Evolutionary conservation across 257 asterid genomes (phyloP).

Genomic region (Prunella vulgaris): DNA sequence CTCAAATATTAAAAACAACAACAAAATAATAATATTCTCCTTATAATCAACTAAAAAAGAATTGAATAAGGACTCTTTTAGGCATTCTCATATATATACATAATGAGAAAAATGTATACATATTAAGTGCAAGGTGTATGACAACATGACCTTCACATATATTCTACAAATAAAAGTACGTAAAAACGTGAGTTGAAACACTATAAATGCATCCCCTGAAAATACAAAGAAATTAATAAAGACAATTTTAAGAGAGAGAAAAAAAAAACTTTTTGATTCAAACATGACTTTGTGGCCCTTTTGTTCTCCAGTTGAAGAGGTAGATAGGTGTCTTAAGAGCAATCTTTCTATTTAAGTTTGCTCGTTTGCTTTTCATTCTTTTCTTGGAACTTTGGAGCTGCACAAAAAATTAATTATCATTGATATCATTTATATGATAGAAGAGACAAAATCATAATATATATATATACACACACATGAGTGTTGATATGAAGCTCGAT

Average conservation of each 20-base stretch:
- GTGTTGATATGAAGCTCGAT: background rate
- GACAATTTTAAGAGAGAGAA: background rate
- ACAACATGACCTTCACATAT: constrained; percentile 22
- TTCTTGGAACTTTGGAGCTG: constrained; percentile 54
- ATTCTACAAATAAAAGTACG: constrained; percentile 19
- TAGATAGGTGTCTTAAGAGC: constrained; percentile 5
- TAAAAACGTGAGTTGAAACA: constrained; percentile 11
- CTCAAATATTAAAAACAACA: background rate
- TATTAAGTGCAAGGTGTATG: constrained; percentile 30
- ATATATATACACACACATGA: too few species aligned
- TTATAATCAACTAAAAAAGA: constrained; percentile 9
- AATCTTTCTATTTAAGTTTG: constrained; percentile 34
- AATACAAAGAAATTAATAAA: constrained; percentile 17
- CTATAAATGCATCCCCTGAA: constrained; percentile 40
- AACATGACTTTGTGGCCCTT: constrained; percentile 23
- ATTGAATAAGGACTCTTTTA: constrained; percentile 13
- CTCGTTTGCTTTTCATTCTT: constrained; percentile 43
- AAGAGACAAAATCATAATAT: background rate
- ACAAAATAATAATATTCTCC: background rate
- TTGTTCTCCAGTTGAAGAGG: constrained; percentile 20
- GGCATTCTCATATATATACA: constrained; percentile 53
- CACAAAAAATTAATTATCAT: background rate
- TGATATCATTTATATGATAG: background rate
- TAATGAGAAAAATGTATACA: constrained; percentile 26
- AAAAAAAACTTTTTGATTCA: background rate